Evolutionary conservation across 345 rosid species (phyloP).

Genomic region (Clausena lansium): DNA sequence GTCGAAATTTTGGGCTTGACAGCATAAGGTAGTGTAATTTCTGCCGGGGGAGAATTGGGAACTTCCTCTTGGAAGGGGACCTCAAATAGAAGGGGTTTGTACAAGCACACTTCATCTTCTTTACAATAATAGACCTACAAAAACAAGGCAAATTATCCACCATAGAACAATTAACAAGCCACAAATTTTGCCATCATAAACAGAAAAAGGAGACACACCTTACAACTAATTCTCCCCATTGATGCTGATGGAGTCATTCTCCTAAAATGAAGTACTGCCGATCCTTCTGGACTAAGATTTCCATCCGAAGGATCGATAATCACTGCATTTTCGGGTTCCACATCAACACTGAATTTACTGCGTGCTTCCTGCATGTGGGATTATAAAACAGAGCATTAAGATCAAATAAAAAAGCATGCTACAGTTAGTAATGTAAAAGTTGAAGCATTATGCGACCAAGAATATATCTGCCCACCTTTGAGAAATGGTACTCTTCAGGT

Average conservation of each 20-base stretch:
- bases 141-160: background rate
- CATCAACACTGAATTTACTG: constrained; percentile 66
- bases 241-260: constrained; percentile 57
- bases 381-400: background rate
- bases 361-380: constrained; percentile 64
- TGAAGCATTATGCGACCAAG: background rate
- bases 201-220: constrained; percentile 39
- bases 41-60: constrained; percentile 28
- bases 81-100: constrained; percentile 80
- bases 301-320: constrained; percentile 65
- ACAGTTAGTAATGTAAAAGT: background rate
- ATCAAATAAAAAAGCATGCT: background rate
- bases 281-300: constrained; percentile 68
- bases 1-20: constrained; percentile 64
- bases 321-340: constrained; percentile 66
- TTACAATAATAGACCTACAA: constrained; percentile 81
- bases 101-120: constrained; percentile 92
- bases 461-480: constrained; percentile 58
- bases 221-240: constrained; percentile 71
- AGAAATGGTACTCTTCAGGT: constrained; percentile 83
- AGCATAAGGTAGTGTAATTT: constrained; percentile 37
- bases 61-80: constrained; percentile 56
- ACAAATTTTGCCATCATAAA: background rate
- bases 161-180: background rate
- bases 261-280: constrained; percentile 50